A percentile compares a stretch with the other conserved stretches of the same genome.
phyloP scores from a whole-genome alignment of 768 basidiomycete species.

The Lyophyllum semitale region DNA sequence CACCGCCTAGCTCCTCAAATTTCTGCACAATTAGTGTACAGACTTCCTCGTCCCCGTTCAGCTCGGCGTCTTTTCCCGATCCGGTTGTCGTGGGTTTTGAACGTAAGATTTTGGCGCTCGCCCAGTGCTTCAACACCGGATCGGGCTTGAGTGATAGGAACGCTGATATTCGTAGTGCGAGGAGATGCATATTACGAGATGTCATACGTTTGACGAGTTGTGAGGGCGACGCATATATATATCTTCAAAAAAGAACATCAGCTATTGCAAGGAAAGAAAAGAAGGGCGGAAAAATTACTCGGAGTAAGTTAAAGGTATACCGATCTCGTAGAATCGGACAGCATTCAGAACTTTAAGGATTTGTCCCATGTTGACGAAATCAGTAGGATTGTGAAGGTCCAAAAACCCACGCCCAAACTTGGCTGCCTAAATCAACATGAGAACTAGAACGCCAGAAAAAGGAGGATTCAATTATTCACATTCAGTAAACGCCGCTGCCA shows the following conservation, averaged over 20 bases:
- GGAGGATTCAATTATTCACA: conserved; percentile 42
- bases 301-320: conserved; percentile 88
- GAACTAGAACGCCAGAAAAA: neutral
- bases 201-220: conserved; percentile 83
- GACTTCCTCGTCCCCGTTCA: conserved; percentile 73
- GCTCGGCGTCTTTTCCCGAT: conserved; percentile 52
- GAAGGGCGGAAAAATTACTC: conserved; percentile 56
- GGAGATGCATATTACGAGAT: conserved; percentile 84
- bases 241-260: conserved; percentile 48
- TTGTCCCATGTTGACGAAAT: conserved; percentile 92
- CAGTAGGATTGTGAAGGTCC: conserved; percentile 89
- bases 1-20: conserved; percentile 78
- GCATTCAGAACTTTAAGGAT: conserved; percentile 93
- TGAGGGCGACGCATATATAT: conserved; percentile 76
- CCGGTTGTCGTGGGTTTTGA: conserved; percentile 62
- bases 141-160: conserved; percentile 85
- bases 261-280: conserved; percentile 1
- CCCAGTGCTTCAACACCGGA: conserved; percentile 93
- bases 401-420: conserved; percentile 94
- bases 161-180: conserved; percentile 87
- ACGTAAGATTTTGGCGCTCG: conserved; percentile 83
- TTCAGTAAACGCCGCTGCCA: conserved; percentile 89
- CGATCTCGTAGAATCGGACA: conserved; percentile 87
- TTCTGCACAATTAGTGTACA: conserved; percentile 88
- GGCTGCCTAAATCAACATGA: conserved; percentile 65